phyloP scores from a whole-genome alignment of 305 asterid genomes.

The Coffea humblotiana region DNA sequence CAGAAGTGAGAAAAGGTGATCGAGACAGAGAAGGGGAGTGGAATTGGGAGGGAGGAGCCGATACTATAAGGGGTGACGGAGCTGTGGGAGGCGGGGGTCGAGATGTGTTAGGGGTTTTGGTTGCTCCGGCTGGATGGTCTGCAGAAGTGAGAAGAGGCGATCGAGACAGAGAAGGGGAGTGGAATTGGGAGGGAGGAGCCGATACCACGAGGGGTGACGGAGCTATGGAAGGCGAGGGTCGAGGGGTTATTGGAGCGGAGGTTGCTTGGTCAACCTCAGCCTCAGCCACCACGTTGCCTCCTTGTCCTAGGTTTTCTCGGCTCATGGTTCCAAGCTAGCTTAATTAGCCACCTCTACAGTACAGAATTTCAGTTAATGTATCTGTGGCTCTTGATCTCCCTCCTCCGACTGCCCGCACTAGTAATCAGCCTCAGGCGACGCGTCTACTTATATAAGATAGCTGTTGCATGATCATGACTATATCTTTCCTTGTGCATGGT shows the following conservation, averaged over 20 bases:
- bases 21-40: conserved; percentile 54
- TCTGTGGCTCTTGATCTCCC: not conserved
- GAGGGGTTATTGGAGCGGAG: conserved; percentile 38
- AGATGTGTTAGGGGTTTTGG: conserved; percentile 30
- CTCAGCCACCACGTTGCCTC: conserved; percentile 3
- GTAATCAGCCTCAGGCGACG: not conserved
- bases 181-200: conserved; percentile 45
- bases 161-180: conserved; percentile 51
- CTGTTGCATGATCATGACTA: not conserved
- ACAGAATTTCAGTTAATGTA: not conserved
- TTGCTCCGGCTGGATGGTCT: conserved; percentile 15
- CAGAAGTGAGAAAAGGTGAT: conserved; percentile 37
- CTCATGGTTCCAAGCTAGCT: not conserved
- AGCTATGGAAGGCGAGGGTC: conserved; percentile 18
- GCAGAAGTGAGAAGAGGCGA: conserved; percentile 38
- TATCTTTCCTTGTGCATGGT: not conserved
- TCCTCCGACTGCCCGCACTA: not conserved
- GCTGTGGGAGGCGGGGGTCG: conserved; percentile 22
- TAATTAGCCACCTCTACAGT: not conserved
- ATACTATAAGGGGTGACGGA: conserved; percentile 36
- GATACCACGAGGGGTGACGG: conserved; percentile 39
- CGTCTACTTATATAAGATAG: not conserved
- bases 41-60: conserved; percentile 46
- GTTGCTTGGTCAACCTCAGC: conserved; percentile 7
- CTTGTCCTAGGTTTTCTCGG: conserved; percentile 4